Conservation (phyloP, 768 basidiomycete species). For the Austroboletus eburneus region DNA sequence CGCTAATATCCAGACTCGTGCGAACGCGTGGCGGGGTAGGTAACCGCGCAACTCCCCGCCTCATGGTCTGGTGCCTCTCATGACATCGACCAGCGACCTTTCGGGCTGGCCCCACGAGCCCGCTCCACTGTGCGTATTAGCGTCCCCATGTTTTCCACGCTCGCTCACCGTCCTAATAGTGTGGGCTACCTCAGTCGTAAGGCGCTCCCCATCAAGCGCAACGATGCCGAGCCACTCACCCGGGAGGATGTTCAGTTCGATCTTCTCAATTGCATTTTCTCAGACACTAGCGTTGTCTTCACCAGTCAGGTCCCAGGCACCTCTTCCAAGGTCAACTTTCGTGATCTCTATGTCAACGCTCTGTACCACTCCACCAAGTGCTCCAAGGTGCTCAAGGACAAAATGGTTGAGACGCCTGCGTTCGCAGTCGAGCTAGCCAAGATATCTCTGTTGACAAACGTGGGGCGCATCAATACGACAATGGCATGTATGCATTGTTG, state of each 20-base stretch:
- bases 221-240: slow-evolving; percentile 78
- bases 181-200: slow-evolving; percentile 57
- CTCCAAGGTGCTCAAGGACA: slow-evolving; percentile 84
- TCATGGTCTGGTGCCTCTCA: slow-evolving; percentile 37
- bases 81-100: slow-evolving; percentile 43
- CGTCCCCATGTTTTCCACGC: slow-evolving; percentile 3
- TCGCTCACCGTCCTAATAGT: slow-evolving; percentile 27
- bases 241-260: slow-evolving; percentile 86
- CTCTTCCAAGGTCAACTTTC: slow-evolving; percentile 61
- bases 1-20: slow-evolving; percentile 24
- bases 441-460: slow-evolving; percentile 81
- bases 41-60: slow-evolving; percentile 24
- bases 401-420: slow-evolving; percentile 77
- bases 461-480: slow-evolving; percentile 89
- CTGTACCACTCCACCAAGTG: slow-evolving; percentile 78
- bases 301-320: slow-evolving; percentile 55
- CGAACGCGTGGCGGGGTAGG: slow-evolving; percentile 20
- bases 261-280: slow-evolving; percentile 76
- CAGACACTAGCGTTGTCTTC: slow-evolving; percentile 63
- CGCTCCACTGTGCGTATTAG: slow-evolving; percentile 46
- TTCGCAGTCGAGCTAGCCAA: slow-evolving; percentile 80
- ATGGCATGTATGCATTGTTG: slow-evolving; percentile 64
- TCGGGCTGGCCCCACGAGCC: slow-evolving; percentile 46
- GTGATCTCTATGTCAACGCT: slow-evolving; percentile 79
- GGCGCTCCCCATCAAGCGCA: slow-evolving; percentile 75